A percentile compares a stretch with the other conserved stretches of the same genome.
Conservation (phyloP, 163 green algal species). For the Picocystis sp. region DNA sequence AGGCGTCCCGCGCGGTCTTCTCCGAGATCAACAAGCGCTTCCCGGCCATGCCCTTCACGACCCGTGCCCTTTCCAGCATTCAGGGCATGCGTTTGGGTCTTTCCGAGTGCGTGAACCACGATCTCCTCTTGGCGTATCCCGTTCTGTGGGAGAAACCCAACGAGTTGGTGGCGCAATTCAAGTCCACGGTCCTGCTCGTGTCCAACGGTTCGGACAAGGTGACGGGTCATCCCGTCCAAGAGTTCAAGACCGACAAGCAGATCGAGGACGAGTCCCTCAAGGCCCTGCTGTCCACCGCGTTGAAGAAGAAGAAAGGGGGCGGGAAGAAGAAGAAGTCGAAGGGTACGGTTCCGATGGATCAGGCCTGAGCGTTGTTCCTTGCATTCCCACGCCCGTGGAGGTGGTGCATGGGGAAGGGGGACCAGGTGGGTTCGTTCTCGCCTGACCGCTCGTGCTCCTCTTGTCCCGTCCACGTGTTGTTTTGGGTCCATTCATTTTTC, state of each 20-base stretch:
- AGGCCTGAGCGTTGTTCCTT: no score
- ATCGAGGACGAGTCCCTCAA: conserved; percentile 71
- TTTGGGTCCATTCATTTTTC: no score
- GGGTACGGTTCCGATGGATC: conserved; percentile 1
- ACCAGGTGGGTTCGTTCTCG: no score
- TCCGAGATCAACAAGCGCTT: conserved; percentile 67
- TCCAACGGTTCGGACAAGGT: conserved; percentile 74
- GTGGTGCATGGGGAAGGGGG: no score
- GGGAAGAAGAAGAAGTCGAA: conserved; percentile 40
- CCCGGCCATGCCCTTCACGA: conserved; percentile 73
- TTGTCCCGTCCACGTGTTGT: no score
- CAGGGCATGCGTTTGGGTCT: conserved; percentile 49
- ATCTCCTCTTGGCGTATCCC: conserved; percentile 84
- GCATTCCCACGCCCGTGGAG: no score
- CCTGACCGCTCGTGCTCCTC: no score
- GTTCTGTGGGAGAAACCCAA: conserved; percentile 65
- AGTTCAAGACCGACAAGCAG: conserved; percentile 56
- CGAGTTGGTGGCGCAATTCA: conserved; percentile 68
- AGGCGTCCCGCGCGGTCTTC: conserved; percentile 52
- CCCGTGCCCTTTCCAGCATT: conserved; percentile 33
- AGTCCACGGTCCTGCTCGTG: conserved; percentile 94
- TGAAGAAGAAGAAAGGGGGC: conserved; percentile 39
- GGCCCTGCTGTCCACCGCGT: conserved; percentile 40
- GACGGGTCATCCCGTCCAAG: conserved; percentile 41
- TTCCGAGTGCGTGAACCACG: conserved; percentile 84